Evolutionary conservation across 805 yeast genomes (phyloP).

Genomic region (Candida easanensis): DNA sequence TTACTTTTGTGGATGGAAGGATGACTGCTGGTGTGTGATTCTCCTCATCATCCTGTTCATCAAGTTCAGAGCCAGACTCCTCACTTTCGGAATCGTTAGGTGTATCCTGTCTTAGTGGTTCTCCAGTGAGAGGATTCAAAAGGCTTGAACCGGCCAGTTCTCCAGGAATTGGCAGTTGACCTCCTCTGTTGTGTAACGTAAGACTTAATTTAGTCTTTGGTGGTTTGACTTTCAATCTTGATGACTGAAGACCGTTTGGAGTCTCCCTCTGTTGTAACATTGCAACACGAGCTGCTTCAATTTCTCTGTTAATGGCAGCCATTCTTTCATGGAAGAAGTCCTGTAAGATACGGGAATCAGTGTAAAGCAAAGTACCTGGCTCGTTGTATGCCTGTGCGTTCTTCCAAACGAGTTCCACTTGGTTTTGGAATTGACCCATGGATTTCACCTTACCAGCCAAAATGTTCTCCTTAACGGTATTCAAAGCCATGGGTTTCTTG

Average conservation of each 20-base stretch:
- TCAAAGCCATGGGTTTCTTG: constrained; percentile 71
- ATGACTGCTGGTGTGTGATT: constrained; percentile 1
- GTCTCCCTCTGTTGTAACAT: constrained; percentile 12
- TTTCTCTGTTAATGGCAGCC: constrained; percentile 24
- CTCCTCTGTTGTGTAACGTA: constrained; percentile 12
- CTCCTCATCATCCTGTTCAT: constrained; percentile 5
- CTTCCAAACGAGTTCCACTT: constrained; percentile 60
- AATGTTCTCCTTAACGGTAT: constrained; percentile 51
- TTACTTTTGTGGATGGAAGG: constrained; percentile 14
- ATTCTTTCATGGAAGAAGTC: constrained; percentile 45
- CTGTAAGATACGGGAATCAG: constrained; percentile 64
- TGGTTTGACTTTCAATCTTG: constrained; percentile 15
- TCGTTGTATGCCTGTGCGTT: constrained; percentile 82
- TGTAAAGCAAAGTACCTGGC: constrained; percentile 65
- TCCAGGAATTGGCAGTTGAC: constrained; percentile 9
- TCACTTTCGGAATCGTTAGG: constrained; percentile 10
- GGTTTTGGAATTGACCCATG: constrained; percentile 57
- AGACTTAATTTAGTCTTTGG: constrained; percentile 17
- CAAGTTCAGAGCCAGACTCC: constrained; percentile 5
- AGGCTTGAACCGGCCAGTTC: constrained; percentile 1
- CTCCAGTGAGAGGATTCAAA: constrained; percentile 12
- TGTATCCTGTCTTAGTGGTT: constrained; percentile 2
- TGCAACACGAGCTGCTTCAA: constrained; percentile 13
- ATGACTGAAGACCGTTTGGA: constrained; percentile 6
- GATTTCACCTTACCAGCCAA: constrained; percentile 49